Conservation (phyloP, 1,284 basidiomycete species). For the Golubevia pallescens region DNA sequence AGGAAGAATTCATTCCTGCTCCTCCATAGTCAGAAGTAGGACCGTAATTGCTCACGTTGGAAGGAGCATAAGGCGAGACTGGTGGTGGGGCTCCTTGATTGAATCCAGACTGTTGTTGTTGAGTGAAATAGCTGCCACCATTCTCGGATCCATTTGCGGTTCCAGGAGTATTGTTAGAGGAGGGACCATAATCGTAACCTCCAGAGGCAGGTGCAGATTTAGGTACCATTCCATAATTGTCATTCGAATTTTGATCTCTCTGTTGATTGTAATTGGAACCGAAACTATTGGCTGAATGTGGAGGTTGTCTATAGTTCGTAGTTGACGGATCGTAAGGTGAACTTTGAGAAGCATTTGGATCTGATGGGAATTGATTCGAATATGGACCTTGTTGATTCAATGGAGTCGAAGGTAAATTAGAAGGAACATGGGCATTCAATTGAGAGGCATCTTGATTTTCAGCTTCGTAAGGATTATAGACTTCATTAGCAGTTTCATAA, state of each 20-base stretch:
- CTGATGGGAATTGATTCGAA: not conserved
- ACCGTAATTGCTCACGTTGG: slow-evolving; percentile 5
- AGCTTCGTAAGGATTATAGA: not conserved
- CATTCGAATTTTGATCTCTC: not conserved
- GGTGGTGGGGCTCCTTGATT: not conserved
- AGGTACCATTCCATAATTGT: not conserved
- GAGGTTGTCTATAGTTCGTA: not conserved
- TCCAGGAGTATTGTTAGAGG: not conserved
- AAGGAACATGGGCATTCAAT: not conserved
- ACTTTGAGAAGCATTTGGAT: not conserved
- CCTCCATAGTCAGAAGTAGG: not conserved
- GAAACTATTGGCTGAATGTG: not conserved
- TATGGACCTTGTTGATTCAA: not conserved
- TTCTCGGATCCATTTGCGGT: not conserved
- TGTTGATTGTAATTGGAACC: not conserved
- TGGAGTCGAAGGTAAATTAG: not conserved
- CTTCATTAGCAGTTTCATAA: not conserved
- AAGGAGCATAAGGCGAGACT: not conserved
- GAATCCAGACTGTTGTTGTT: not conserved
- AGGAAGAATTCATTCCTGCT: not conserved
- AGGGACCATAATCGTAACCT: not conserved
- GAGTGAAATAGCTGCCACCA: not conserved
- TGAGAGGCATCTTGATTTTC: not conserved
- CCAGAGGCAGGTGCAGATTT: not conserved
- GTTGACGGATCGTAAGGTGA: not conserved